These are phyloP conservation scores for Hapsidospora chrysogenum DNA, from an alignment of 495 filamentous ascomycete species.

Conservation along the genomic window DNA sequence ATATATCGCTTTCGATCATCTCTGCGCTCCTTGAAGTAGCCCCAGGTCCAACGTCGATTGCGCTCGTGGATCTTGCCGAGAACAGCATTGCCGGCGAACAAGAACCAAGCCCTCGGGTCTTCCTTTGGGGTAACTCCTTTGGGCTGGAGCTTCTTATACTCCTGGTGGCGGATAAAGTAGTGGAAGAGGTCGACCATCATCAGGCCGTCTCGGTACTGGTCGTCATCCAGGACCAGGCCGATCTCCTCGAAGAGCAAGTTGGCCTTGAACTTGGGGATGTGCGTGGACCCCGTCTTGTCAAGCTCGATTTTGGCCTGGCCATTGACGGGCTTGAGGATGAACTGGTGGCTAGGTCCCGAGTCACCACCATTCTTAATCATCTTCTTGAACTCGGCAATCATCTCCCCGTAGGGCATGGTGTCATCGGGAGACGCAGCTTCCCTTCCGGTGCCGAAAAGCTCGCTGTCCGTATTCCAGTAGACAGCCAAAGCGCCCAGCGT, in stretches of 20 bases:
- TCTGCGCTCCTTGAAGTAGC: constrained; percentile 76
- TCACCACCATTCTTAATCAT: constrained; percentile 57
- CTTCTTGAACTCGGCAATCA: constrained; percentile 56
- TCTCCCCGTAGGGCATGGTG: constrained; percentile 40
- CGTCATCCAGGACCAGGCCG: constrained; percentile 84
- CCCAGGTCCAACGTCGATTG: constrained; percentile 86
- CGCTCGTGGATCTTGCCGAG: constrained; percentile 85
- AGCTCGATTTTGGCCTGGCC: constrained; percentile 84
- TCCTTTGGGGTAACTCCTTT: constrained; percentile 70
- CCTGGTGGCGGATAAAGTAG: constrained; percentile 93
- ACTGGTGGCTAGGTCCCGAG: constrained; percentile 51
- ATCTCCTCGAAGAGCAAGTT: constrained; percentile 87
- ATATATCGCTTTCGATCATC: constrained; percentile 86
- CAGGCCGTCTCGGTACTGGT: constrained; percentile 88
- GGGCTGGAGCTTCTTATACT: constrained; percentile 87
- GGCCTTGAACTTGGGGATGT: constrained; percentile 79
- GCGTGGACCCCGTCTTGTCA: constrained; percentile 70
- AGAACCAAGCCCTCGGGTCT: constrained; percentile 79
- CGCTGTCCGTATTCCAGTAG: constrained; percentile 94
- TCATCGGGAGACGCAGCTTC: constrained; percentile 42
- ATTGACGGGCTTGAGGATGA: constrained; percentile 86
- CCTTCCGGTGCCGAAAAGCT: constrained; percentile 62
- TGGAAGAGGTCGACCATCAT: constrained; percentile 99
- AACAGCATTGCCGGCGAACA: constrained; percentile 76
- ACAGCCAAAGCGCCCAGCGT: constrained; percentile 73